phyloP scores from a whole-genome alignment of 768 basidiomycete genomes.

The Suillus luteus region DNA sequence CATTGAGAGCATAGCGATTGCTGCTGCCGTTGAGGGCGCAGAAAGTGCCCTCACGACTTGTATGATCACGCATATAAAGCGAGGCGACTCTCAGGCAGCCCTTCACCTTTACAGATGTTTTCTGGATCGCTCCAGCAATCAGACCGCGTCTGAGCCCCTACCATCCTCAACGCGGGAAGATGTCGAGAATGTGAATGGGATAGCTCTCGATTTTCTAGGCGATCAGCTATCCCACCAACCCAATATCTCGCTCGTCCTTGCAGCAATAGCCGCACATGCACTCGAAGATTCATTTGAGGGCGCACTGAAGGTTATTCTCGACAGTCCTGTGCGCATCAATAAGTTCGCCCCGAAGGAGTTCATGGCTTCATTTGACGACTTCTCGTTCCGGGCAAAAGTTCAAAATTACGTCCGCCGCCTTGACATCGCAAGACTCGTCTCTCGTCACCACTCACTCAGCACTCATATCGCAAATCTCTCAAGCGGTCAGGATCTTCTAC shows the following conservation, averaged over 20 bases:
- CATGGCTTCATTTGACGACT: constrained; percentile 39
- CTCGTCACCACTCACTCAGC: constrained; percentile 49
- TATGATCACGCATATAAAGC: constrained; percentile 48
- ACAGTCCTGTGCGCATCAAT: constrained; percentile 40
- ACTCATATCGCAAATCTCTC: constrained; percentile 53
- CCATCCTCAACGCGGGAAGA: constrained; percentile 17
- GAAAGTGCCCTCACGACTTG: constrained; percentile 51
- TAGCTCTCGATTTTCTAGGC: constrained; percentile 26
- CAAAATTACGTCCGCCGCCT: constrained; percentile 49
- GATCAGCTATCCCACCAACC: constrained; percentile 24
- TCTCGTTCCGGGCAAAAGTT: constrained; percentile 43
- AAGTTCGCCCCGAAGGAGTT: constrained; percentile 39
- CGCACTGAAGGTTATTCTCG: constrained; percentile 49
- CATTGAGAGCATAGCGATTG: constrained; percentile 51
- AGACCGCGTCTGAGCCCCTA: constrained; percentile 22
- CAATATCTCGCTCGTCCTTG: constrained; percentile 47
- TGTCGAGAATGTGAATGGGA: constrained; percentile 26
- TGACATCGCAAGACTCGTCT: constrained; percentile 52
- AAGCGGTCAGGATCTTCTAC: constrained; percentile 28
- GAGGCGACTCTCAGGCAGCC: constrained; percentile 42
- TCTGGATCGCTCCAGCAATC: constrained; percentile 24
- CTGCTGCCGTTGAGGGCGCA: constrained; percentile 45
- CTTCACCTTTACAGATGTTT: constrained; percentile 48
- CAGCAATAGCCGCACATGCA: constrained; percentile 62
- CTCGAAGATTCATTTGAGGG: constrained; percentile 57